A percentile compares a stretch with the other conserved stretches of the same genome.
phyloP scores from a whole-genome alignment of 2,329 filamentous ascomycete species.

The Daldinia sp. region DNA sequence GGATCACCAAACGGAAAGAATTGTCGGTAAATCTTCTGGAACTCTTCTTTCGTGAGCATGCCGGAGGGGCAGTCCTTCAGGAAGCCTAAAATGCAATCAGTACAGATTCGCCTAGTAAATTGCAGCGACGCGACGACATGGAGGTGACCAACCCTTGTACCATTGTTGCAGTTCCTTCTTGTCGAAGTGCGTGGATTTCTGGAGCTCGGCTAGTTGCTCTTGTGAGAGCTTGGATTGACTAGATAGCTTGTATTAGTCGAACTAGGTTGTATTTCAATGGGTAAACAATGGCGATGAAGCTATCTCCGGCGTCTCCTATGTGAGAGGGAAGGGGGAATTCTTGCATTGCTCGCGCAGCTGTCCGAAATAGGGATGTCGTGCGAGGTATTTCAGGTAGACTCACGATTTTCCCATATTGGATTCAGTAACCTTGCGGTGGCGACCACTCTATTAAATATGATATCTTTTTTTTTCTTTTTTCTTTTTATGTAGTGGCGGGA shows the following conservation, averaged over 20 bases:
- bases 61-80: conserved; percentile 97
- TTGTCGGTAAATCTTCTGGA: conserved; percentile 99
- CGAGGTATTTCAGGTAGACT: conserved; percentile 30
- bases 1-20: conserved; percentile 99
- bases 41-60: conserved; percentile 97
- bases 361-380: conserved; percentile 8
- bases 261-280: background rate
- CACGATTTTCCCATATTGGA: conserved; percentile 46
- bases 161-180: conserved; percentile 99
- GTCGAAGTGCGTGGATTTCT: conserved; percentile 97
- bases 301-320: conserved; percentile 2
- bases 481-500: background rate
- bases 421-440: background rate
- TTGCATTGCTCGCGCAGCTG: conserved; percentile 18
- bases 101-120: conserved; percentile 1
- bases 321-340: conserved; percentile 16
- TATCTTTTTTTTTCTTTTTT: no score
- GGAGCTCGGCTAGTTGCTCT: conserved; percentile 92
- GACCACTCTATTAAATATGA: background rate
- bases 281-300: conserved; percentile 15
- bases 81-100: conserved; percentile 70
- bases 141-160: conserved; percentile 84
- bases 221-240: conserved; percentile 99
- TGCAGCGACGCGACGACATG: conserved; percentile 3
- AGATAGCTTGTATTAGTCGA: conserved; percentile 29